Base-by-base conservation (phyloP, 495 filamentous ascomycete species). In the Trypethelium eluteriae region DNA sequence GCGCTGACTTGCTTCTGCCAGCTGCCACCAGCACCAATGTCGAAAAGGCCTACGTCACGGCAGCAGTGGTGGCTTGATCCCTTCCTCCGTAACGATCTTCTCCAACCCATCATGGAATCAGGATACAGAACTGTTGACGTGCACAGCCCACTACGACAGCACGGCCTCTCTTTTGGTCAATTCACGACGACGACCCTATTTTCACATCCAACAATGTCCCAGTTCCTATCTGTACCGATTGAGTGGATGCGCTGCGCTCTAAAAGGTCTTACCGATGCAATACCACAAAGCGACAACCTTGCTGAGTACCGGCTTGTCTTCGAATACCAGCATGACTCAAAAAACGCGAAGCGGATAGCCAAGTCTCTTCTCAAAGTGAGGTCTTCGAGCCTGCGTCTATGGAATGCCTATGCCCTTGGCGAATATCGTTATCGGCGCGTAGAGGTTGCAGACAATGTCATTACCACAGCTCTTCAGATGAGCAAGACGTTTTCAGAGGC, bases 321-420 rank as follows among this genome's bases (percentile, higher is more conserved):
- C 67, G 85, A 87, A 65, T 87, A 84, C 68, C 75, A 76, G 0
- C 86, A 85, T 66, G 80, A 63, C 77, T 79, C 35, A 68, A 74
- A 32, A 0, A 68, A 66, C 12, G 70, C 63, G 3, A 53, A 63
- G 67, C 93, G 90, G 70, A 82, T 81, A 12, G 89, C 89, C 10
- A 96, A 92, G 70, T 76, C 71, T 1, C 75, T 95, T 0, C 73
- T 97, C 11, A 93, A 90, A 71, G 80, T 80, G 63, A 81, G 85
- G 67, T 79, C 85, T 2, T 81, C 86, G 0, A 89, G 83, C 71
- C 74, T 90, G 9, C 77, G 81, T 39, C 77, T 96, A 3, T 96
- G 93, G 75, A 89, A 92, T 70, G 85, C 85, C 0, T 93, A 92
- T 68, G 89, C 88, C 2, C 77, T 92, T 35, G 83, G 91, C 47